These are phyloP conservation scores for Microcyclospora pomicola DNA, from an alignment of 2,329 filamentous ascomycete species.

Conservation along the genomic window DNA sequence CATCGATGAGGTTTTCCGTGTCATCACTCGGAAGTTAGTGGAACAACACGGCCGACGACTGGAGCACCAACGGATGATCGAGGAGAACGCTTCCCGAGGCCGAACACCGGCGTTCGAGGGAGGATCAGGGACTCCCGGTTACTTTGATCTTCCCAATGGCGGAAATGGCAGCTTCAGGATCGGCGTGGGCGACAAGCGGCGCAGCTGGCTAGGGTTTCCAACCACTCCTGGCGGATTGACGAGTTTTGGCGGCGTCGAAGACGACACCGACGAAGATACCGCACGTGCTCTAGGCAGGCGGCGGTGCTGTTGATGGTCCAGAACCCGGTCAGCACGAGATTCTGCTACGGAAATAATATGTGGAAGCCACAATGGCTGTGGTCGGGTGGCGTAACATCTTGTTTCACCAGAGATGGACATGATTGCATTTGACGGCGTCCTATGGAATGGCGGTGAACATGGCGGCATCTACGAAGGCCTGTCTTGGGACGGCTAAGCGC, in stretches of 20 bases:
- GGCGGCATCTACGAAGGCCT: no score
- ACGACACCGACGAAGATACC: slow-evolving; percentile 11
- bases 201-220: slow-evolving; percentile 53
- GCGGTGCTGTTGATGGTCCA: slow-evolving; percentile 13
- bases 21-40: slow-evolving; percentile 69
- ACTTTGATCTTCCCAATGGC: slow-evolving; percentile 35
- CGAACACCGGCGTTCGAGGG: slow-evolving; percentile 31
- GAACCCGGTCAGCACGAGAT: no score
- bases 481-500: no score
- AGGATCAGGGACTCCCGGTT: slow-evolving; percentile 23
- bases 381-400: no score
- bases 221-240: slow-evolving; percentile 27
- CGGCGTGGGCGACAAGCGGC: slow-evolving; percentile 46
- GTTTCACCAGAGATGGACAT: no score
- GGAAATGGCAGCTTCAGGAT: slow-evolving; percentile 46
- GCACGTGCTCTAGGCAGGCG: slow-evolving; percentile 11
- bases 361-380: no score
- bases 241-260: slow-evolving; percentile 13
- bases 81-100: slow-evolving; percentile 24
- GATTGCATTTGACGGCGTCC: no score
- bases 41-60: slow-evolving; percentile 52
- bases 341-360: no score
- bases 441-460: no score
- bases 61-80: slow-evolving; percentile 36
- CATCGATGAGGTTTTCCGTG: slow-evolving; percentile 89